A percentile compares a stretch with the other conserved stretches of the same genome.
phyloP scores from a whole-genome alignment of 2,329 filamentous ascomycete genomes.

The Penicillium concentricum region DNA sequence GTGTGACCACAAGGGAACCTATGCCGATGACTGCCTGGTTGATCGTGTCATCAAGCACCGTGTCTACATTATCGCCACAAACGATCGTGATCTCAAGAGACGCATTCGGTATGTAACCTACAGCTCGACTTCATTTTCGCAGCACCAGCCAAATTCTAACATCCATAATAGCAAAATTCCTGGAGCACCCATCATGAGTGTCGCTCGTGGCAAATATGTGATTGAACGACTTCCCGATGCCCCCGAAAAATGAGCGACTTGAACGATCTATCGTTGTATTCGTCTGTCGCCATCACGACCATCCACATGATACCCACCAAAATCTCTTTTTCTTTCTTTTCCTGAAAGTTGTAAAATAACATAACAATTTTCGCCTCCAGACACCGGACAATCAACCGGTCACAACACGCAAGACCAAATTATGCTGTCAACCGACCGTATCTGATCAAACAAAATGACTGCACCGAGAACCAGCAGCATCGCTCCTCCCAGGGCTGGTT shows the following conservation, averaged over 20 bases:
- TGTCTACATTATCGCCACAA: slow-evolving; percentile 74
- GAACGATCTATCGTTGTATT: neutral
- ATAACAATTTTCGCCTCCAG: neutral
- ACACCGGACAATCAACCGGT: neutral
- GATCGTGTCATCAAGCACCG: slow-evolving; percentile 70
- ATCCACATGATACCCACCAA: slow-evolving; percentile 7
- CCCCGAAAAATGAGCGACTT: slow-evolving; percentile 54
- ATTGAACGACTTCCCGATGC: slow-evolving; percentile 89
- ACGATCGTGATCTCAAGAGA: slow-evolving; percentile 73
- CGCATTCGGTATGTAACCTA: slow-evolving; percentile 58
- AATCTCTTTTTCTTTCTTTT: neutral
- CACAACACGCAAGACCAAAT: neutral
- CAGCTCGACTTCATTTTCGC: neutral
- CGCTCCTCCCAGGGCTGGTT: neutral
- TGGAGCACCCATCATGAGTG: slow-evolving; percentile 68
- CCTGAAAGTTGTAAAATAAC: neutral
- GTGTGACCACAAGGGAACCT: slow-evolving; percentile 87
- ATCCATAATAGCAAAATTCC: slow-evolving; percentile 62
- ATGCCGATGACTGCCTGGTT: slow-evolving; percentile 83
- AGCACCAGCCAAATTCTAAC: neutral
- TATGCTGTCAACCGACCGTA: neutral
- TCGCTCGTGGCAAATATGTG: slow-evolving; percentile 85
- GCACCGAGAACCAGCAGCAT: neutral
- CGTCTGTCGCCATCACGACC: neutral
- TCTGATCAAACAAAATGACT: neutral